Percentiles rank a stretch among this genome's conserved stretches.
phyloP scores from a whole-genome alignment of 169 alveolate genomes.

The Sarcocystis neurona region DNA sequence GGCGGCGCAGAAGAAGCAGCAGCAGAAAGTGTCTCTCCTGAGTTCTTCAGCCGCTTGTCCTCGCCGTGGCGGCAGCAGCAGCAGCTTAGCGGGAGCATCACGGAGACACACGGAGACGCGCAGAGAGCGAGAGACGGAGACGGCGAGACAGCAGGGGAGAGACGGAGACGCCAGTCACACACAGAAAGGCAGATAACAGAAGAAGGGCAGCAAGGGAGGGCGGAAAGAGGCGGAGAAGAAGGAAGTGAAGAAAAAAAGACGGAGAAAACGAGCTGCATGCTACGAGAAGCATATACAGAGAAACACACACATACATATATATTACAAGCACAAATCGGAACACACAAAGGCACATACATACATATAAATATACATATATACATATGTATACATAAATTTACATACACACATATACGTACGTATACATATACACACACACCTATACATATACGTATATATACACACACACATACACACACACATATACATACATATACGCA shows the following conservation, averaged over 20 bases:
- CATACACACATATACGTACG: too few relatives aligned
- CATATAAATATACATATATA: too few relatives aligned
- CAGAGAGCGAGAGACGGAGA: neutral
- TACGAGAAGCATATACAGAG: too few relatives aligned
- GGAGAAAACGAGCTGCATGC: neutral
- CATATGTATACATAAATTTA: too few relatives aligned
- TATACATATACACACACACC: too few relatives aligned
- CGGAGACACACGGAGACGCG: neutral
- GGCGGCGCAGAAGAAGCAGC: neutral
- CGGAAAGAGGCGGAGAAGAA: neutral
- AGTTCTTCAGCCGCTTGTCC: neutral
- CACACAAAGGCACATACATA: conserved; percentile 3
- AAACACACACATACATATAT: too few relatives aligned
- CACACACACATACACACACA: too few relatives aligned
- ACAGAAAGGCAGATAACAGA: neutral
- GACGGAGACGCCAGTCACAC: too few relatives aligned
- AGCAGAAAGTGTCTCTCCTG: neutral
- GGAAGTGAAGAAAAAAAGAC: neutral
- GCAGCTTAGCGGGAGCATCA: neutral
- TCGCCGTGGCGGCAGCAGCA: neutral
- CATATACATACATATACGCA: too few relatives aligned
- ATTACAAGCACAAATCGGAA: neutral
- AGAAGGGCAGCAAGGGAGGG: neutral
- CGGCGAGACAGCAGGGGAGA: neutral
- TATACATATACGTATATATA: too few relatives aligned